phyloP scores from a whole-genome alignment of 352 stramenopile species.

The Peronospora destructor region DNA sequence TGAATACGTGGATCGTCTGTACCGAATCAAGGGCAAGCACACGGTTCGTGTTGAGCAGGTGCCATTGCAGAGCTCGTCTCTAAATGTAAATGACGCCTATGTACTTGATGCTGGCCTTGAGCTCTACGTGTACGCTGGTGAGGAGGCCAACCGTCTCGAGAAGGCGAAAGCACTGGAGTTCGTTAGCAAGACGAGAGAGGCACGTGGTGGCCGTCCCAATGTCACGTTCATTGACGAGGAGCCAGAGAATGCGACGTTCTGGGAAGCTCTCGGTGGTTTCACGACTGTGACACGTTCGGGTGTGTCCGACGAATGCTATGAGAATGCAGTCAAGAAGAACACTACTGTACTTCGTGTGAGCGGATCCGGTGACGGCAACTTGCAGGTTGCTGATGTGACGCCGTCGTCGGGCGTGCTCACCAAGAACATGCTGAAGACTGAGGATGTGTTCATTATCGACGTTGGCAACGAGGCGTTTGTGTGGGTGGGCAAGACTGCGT shows the following conservation, averaged over 20 bases:
- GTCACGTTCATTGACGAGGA: constrained; percentile 88
- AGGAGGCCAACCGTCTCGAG: constrained; percentile 80
- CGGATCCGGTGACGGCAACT: constrained; percentile 45
- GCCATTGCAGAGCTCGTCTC: constrained; percentile 58
- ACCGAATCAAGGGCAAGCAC: constrained; percentile 89
- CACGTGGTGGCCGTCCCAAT: constrained; percentile 66
- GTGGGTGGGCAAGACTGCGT: constrained; percentile 88
- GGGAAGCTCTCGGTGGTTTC: constrained; percentile 86
- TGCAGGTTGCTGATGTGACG: constrained; percentile 60
- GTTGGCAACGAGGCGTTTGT: constrained; percentile 84
- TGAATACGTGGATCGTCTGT: constrained; percentile 76
- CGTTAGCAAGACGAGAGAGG: constrained; percentile 82
- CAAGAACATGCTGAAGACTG: constrained; percentile 69
- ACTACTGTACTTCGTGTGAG: constrained; percentile 75
- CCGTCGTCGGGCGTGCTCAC: constrained; percentile 62
- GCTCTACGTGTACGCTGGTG: constrained; percentile 85
- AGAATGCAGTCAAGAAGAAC: constrained; percentile 51
- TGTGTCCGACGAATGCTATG: constrained; percentile 55
- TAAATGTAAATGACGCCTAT: constrained; percentile 93
- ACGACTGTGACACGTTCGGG: constrained; percentile 55
- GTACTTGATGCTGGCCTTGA: constrained; percentile 90
- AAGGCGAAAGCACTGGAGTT: constrained; percentile 89
- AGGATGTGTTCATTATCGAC: constrained; percentile 92
- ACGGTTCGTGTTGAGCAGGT: constrained; percentile 86
- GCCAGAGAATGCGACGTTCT: constrained; percentile 88